phyloP scores from a whole-genome alignment of 805 yeast species.

The Ogataea wickerhamii region DNA sequence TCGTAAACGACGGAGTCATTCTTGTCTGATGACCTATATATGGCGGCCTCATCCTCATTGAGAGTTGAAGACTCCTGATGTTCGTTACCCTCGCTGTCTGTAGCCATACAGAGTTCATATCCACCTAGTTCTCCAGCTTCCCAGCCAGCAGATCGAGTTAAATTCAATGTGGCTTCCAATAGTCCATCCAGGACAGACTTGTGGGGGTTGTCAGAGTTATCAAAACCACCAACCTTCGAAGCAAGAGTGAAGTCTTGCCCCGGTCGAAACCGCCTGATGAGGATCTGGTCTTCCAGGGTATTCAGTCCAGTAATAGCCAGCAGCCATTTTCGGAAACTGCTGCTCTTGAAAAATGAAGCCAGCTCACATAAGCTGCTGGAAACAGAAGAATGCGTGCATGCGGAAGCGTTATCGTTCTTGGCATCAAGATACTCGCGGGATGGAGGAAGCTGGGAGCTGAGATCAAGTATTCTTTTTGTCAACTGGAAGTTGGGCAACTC shows the following conservation, averaged over 20 bases:
- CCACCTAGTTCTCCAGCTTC: conserved; percentile 90
- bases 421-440: conserved; percentile 2
- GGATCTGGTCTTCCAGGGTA: conserved; percentile 60
- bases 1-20: conserved; percentile 78
- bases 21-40: conserved; percentile 61
- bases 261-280: conserved; percentile 87
- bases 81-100: conserved; percentile 42
- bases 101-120: conserved; percentile 85
- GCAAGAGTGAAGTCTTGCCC: conserved; percentile 94
- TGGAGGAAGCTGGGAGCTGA: conserved; percentile 3
- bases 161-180: conserved; percentile 74
- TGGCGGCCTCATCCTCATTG: conserved; percentile 76
- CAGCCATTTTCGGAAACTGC: conserved; percentile 69
- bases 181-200: conserved; percentile 42
- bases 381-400: conserved; percentile 13
- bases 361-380: conserved; percentile 46
- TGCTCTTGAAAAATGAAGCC: conserved; percentile 55
- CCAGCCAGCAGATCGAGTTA: conserved; percentile 86
- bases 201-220: conserved; percentile 31
- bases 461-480: conserved; percentile 13
- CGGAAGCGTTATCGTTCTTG: conserved; percentile 16
- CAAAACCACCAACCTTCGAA: conserved; percentile 41
- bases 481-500: conserved; percentile 54
- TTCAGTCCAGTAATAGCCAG: conserved; percentile 55
- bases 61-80: conserved; percentile 40